Evolutionary conservation across 768 basidiomycete genomes (phyloP).

Genomic region (Boletus coccyginus): DNA sequence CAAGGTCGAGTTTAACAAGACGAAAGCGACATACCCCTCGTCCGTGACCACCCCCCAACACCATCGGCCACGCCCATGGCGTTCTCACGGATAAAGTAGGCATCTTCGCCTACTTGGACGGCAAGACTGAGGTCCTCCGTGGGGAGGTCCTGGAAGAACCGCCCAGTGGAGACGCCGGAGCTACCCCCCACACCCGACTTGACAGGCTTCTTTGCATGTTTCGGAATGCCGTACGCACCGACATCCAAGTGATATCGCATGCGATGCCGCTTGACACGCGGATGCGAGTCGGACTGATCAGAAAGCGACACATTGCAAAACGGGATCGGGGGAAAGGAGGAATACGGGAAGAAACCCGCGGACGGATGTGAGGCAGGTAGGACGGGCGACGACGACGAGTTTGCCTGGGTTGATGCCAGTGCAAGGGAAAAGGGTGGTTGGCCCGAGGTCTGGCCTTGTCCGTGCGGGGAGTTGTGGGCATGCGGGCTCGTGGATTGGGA

Average conservation of each 20-base stretch:
- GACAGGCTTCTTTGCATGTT: constrained; percentile 35
- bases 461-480: constrained; percentile 35
- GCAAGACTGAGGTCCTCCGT: constrained; percentile 45
- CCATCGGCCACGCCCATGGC: constrained; percentile 95
- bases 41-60: constrained; percentile 84
- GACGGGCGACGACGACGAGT: constrained; percentile 28
- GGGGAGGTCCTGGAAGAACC: constrained; percentile 29
- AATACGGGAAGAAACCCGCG: constrained; percentile 35
- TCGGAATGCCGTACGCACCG: constrained; percentile 85
- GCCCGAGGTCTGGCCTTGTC: constrained; percentile 32
- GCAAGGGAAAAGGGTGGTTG: constrained; percentile 41
- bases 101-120: constrained; percentile 89
- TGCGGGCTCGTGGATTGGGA: constrained; percentile 29
- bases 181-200: constrained; percentile 30
- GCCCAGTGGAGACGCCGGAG: constrained; percentile 18
- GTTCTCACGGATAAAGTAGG: constrained; percentile 78
- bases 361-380: constrained; percentile 31
- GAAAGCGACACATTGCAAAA: constrained; percentile 26
- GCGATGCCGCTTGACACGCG: constrained; percentile 30
- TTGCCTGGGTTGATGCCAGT: constrained; percentile 42
- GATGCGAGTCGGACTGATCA: constrained; percentile 28
- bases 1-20: constrained; percentile 9
- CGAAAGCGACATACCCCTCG: constrained; percentile 29
- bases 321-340: constrained; percentile 32
- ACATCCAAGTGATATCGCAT: constrained; percentile 59